Conservation (phyloP, 768 basidiomycete species). For the Kwoniella pini region DNA sequence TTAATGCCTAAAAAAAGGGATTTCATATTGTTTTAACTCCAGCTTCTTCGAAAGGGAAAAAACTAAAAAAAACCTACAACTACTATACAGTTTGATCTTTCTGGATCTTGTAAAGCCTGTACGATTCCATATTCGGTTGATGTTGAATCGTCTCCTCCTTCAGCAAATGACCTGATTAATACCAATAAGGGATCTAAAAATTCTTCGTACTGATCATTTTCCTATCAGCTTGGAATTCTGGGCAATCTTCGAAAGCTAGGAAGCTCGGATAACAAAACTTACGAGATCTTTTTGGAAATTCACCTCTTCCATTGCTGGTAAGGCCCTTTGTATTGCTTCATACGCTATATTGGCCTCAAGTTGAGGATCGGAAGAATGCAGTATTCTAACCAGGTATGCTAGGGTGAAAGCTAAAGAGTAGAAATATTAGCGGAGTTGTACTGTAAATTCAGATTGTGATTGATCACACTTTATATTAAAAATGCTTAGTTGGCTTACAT, state of each 20-base stretch:
- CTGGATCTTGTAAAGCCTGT: conserved; percentile 48
- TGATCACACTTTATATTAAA: too few relatives aligned
- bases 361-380: conserved; percentile 58
- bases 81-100: conserved; percentile 51
- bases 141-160: conserved; percentile 9
- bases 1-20: conserved; percentile 65
- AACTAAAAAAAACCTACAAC: conserved; percentile 39
- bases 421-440: not conserved
- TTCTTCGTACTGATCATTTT: conserved; percentile 57
- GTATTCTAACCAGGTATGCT: conserved; percentile 73
- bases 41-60: too few relatives aligned
- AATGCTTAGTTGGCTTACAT: too few relatives aligned
- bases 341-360: conserved; percentile 61
- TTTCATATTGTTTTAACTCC: conserved; percentile 16
- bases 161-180: conserved; percentile 58
- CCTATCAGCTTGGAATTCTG: not conserved
- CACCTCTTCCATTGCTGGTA: conserved; percentile 59
- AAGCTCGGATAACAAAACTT: conserved; percentile 50
- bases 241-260: not conserved
- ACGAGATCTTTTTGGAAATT: conserved; percentile 67
- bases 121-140: conserved; percentile 43
- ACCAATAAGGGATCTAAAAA: conserved; percentile 67
- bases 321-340: conserved; percentile 61
- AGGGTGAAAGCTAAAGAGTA: conserved; percentile 69
- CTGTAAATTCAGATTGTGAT: too few relatives aligned